Conservation (phyloP, 495 filamentous ascomycete genomes). For the Trichocladium uniseriatum region DNA sequence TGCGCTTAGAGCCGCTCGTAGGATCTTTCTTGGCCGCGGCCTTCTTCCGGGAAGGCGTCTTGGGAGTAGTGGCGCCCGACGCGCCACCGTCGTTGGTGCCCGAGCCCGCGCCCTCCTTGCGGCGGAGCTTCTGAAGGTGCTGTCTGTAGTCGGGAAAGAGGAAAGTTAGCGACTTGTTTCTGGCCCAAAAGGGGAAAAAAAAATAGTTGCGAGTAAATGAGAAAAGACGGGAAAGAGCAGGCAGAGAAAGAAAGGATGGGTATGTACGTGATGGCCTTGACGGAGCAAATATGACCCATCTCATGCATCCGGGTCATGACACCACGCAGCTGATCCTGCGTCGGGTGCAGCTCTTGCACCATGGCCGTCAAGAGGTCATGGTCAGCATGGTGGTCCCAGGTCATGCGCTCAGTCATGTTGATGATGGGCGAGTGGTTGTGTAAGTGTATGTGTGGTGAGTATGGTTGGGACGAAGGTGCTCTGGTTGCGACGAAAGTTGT, state of each 20-base stretch:
- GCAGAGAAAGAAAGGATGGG: neutral
- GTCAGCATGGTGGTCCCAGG: slow-evolving; percentile 24
- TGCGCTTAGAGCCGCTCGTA: slow-evolving; percentile 9
- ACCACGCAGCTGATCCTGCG: slow-evolving; percentile 12
- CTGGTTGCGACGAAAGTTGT: neutral
- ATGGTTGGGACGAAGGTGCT: neutral
- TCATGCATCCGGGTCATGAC: slow-evolving; percentile 16
- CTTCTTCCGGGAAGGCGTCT: slow-evolving; percentile 12
- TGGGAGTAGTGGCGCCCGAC: slow-evolving; percentile 5
- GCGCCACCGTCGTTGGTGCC: neutral
- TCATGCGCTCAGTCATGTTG: slow-evolving; percentile 18
- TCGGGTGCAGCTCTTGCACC: slow-evolving; percentile 11
- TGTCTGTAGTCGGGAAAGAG: slow-evolving; percentile 20
- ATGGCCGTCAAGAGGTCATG: slow-evolving; percentile 20
- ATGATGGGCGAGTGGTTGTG: neutral
- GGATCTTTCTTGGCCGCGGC: slow-evolving; percentile 2
- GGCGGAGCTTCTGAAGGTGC: slow-evolving; percentile 33
- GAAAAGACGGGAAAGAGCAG: neutral
- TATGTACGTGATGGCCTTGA: slow-evolving; percentile 26
- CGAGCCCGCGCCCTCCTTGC: slow-evolving; percentile 20
- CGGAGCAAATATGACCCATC: slow-evolving; percentile 17
- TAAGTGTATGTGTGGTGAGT: neutral
- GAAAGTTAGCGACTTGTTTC: slow-evolving; percentile 8
- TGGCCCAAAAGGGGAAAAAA: neutral
- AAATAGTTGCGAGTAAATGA: slow-evolving; percentile 3